Base-by-base conservation (phyloP, 2,329 filamentous ascomycete genomes). In the Aspergillus awamori region DNA sequence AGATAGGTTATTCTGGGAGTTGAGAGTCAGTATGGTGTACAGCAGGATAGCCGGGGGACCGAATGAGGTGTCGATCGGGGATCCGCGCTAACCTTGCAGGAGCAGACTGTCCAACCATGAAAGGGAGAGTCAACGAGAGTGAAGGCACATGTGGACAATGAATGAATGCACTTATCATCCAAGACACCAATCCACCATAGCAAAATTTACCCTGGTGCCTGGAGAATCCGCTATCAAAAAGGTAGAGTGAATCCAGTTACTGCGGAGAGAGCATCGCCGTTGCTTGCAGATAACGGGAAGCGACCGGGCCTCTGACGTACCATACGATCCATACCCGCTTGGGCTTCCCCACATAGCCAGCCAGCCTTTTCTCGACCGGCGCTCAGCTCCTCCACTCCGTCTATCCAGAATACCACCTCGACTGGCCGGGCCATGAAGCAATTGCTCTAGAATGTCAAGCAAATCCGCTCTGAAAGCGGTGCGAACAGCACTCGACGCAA, bases 391-490 rank as follows among this genome's bases (percentile, higher is more conserved):
- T 43, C 53, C 28, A 15, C 38, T 28, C 24, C 26, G 11, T 30
- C 53, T 15, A 11, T 26, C 53, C 15, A 33, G n/a, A 10, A 30
- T 33, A n/a, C n/a, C 43, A 26, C 53, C 53, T 26, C 24, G 13
- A 20, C 48, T 13, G 52, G 58, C 59, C 58, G 60, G 62, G 58
- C 45, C 53, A 67, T 67, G 66, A 65, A 55, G 60, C 57, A 54
- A 64, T 60, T 63, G 56, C 53, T 53, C 55, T 64, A 76, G 65
- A 59, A 79, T 78, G 77, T 76, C 77, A 63, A 71, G 66, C 73
- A 97, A 96, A 80, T 84, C 88, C 57, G 86, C 88, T 61, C 82
- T 97, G 69, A 97, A 96, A 80, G 87, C 89, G 67, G 90, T 95
- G 66, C 91, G 89, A 72, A 85, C 90, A 65, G 88, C 89, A 51